Evolutionary conservation across 2,329 filamentous ascomycete species (phyloP).

Genomic region (Venturia carpophila): DNA sequence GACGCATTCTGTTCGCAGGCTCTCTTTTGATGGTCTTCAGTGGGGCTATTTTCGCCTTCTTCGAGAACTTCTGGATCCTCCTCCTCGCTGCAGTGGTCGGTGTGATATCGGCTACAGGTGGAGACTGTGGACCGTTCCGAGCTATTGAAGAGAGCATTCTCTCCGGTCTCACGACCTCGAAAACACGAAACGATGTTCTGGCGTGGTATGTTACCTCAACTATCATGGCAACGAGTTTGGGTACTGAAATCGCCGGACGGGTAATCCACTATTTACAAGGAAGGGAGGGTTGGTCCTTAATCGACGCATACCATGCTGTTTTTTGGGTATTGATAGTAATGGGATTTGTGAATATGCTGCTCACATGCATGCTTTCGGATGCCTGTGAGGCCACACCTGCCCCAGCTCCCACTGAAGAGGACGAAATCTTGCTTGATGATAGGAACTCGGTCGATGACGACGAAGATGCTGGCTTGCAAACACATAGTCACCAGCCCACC

Average conservation of each 20-base stretch:
- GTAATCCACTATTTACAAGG: slow-evolving; percentile 16
- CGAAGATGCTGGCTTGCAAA: slow-evolving; percentile 1
- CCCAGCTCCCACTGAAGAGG: slow-evolving; percentile 15
- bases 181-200: slow-evolving; percentile 31
- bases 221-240: slow-evolving; percentile 25
- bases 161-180: slow-evolving; percentile 30
- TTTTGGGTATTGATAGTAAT: slow-evolving; percentile 20
- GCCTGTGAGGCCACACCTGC: slow-evolving; percentile 11
- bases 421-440: slow-evolving; percentile 12
- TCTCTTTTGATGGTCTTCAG: slow-evolving; percentile 30
- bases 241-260: slow-evolving; percentile 17
- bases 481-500: neutral
- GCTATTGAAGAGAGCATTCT: slow-evolving; percentile 34
- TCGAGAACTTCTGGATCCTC: slow-evolving; percentile 28
- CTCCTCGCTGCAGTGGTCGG: slow-evolving; percentile 32
- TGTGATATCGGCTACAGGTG: slow-evolving; percentile 33
- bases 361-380: slow-evolving; percentile 3
- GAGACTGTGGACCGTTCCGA: slow-evolving; percentile 36
- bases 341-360: slow-evolving; percentile 17
- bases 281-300: slow-evolving; percentile 10
- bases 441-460: slow-evolving; percentile 7
- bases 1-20: slow-evolving; percentile 30
- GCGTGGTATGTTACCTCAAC: slow-evolving; percentile 35
- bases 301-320: slow-evolving; percentile 17
- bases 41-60: slow-evolving; percentile 30